Conservation (phyloP, 1,139 yeast genomes). For the Debaryomycetaceae sp. region DNA sequence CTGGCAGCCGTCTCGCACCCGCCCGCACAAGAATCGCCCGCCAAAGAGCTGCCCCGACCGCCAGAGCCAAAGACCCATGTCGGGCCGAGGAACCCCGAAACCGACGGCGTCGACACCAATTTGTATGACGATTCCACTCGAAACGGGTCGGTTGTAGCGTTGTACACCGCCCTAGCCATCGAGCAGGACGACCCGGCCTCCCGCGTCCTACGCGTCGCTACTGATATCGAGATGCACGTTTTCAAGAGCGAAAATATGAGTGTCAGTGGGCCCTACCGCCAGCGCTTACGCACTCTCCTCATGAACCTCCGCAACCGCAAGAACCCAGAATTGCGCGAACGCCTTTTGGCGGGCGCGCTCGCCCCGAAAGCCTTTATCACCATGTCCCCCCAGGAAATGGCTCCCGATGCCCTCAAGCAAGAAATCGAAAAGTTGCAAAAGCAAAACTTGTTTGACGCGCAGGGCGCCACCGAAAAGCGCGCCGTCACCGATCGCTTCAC, state of each 20-base stretch:
- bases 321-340: conserved; percentile 71
- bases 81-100: conserved; percentile 64
- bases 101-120: conserved; percentile 67
- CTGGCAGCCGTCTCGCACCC: conserved; percentile 8
- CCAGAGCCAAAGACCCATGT: conserved; percentile 12
- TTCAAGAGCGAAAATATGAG: conserved; percentile 46
- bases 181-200: conserved; percentile 49
- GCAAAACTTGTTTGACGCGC: conserved; percentile 90
- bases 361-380: conserved; percentile 53
- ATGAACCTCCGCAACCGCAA: conserved; percentile 82
- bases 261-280: conserved; percentile 53
- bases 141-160: conserved; percentile 72
- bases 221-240: conserved; percentile 65
- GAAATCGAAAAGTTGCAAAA: conserved; percentile 80
- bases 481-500: conserved; percentile 95
- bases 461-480: conserved; percentile 94
- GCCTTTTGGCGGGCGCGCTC: conserved; percentile 57
- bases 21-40: conserved; percentile 3
- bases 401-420: conserved; percentile 78
- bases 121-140: conserved; percentile 68
- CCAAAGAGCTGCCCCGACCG: conserved; percentile 7
- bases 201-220: conserved; percentile 53
- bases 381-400: conserved; percentile 90
- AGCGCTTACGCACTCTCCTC: conserved; percentile 71
- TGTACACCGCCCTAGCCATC: conserved; percentile 81